Evolutionary conservation across 208 protist species (phyloP), one percentile per base, ranked within the genome.

Genomic region (Acanthamoeba rhysodes): DNA sequence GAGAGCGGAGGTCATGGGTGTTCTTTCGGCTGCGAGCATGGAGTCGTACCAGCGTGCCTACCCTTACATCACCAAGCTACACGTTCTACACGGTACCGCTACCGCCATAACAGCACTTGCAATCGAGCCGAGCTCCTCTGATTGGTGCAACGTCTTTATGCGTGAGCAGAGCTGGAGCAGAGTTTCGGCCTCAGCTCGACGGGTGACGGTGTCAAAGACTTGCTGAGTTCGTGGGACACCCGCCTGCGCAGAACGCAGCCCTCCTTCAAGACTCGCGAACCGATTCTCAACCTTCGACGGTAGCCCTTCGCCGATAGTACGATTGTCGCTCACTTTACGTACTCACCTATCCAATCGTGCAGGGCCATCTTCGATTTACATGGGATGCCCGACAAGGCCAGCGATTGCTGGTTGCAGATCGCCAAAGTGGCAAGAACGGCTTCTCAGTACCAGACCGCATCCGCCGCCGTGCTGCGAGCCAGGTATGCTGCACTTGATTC

Each of bases 361-460:
- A 62, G 68, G 88, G 34, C 48, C n/a, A 92, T 76, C n/a, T 29
- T 93, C 24, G 87, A 93, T n/a, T 24, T 93, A 9, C 94, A 92
- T 53, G 53, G 90, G 0, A 80, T 95, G 24, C 72, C 93, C 45
- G 74, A 88, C 16, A 88, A 94, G 59, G 64, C 85, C 50, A 94
- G 29, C 50, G 37, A 93, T 27, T 93, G 87, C 87, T 99, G 98
- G 98, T 95, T 99, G 76, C 68, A 94, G n/a, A 68, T 95, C 16
- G 98, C 98, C 32, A 97, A 98, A 72, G 94, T 99, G 16, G 96
- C 98, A 70, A 96, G 98, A 45, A 97, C 98, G 50, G 97, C 96
- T 27, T 97, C 97, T 6, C 97, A 98, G 57, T 95, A 97, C 37
- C 98, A 98, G 57, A 97, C 98, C 0, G 98, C 98, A 14, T 95